Percentiles rank a stretch among this genome's conserved stretches.
Evolutionary conservation across 2,329 filamentous ascomycete genomes (phyloP).

Genomic region (Hymenoscyphus linearis): DNA sequence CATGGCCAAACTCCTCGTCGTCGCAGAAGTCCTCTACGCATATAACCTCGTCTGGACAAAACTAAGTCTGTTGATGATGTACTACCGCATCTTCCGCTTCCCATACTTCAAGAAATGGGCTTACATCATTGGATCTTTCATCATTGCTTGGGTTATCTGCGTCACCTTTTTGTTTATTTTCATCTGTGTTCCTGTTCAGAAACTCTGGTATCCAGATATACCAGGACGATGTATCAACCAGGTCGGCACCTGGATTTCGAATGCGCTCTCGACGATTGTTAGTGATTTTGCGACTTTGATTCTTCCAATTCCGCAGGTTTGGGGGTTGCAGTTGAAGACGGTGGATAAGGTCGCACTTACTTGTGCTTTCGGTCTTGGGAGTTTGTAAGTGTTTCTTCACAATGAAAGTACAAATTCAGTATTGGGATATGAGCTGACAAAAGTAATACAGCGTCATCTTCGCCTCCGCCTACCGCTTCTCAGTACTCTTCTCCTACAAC

Average conservation of each 20-base stretch:
- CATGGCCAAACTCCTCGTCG: slow-evolving; percentile 43
- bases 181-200: slow-evolving; percentile 45
- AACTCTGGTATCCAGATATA: slow-evolving; percentile 42
- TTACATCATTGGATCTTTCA: slow-evolving; percentile 38
- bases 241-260: slow-evolving; percentile 46
- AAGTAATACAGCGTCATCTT: slow-evolving; percentile 39
- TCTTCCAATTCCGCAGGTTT: slow-evolving; percentile 42
- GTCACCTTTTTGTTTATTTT: slow-evolving; percentile 47
- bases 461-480: slow-evolving; percentile 44
- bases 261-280: slow-evolving; percentile 43
- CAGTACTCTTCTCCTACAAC: slow-evolving; percentile 41
- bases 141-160: slow-evolving; percentile 42
- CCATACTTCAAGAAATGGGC: slow-evolving; percentile 39
- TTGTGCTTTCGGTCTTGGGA: slow-evolving; percentile 40
- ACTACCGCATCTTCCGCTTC: slow-evolving; percentile 46
- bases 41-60: slow-evolving; percentile 47
- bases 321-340: slow-evolving; percentile 39
- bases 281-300: slow-evolving; percentile 42
- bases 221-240: slow-evolving; percentile 45
- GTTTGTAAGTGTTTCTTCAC: slow-evolving; percentile 42
- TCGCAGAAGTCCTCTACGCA: slow-evolving; percentile 43
- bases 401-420: too few relatives aligned
- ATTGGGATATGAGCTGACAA: not conserved
- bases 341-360: slow-evolving; percentile 41
- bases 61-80: slow-evolving; percentile 46